A percentile compares a stretch with the other conserved stretches of the same genome.
Conservation (phyloP, 192 early-diverging fungal genomes). For the Umbelopsis isabellina region DNA sequence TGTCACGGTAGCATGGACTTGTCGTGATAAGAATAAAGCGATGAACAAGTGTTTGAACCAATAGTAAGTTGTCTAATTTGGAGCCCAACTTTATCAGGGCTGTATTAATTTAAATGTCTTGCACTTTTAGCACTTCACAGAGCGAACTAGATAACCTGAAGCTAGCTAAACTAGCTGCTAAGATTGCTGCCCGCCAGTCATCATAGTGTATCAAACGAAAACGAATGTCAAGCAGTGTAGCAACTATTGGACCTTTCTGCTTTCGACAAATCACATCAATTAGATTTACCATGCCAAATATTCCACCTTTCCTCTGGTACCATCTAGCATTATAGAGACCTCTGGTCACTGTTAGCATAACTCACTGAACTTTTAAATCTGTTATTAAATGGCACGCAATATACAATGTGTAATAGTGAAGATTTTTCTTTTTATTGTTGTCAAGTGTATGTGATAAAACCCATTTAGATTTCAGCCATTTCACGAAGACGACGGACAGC, state of each 20-base stretch:
- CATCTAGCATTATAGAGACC: too few relatives aligned
- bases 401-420: background rate
- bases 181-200: background rate
- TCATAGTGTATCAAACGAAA: too few relatives aligned
- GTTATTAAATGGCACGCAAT: too few relatives aligned
- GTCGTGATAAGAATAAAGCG: conserved; percentile 48
- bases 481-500: conserved; percentile 98
- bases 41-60: conserved; percentile 57
- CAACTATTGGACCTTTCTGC: too few relatives aligned
- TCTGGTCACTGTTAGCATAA: too few relatives aligned
- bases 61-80: conserved; percentile 29
- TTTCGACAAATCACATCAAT: too few relatives aligned
- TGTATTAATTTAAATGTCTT: conserved; percentile 5
- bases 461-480: conserved; percentile 82
- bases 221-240: too few relatives aligned
- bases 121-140: conserved; percentile 46
- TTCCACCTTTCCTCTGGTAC: too few relatives aligned
- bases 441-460: conserved; percentile 1
- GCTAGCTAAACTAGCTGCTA: conserved; percentile 38
- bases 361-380: too few relatives aligned
- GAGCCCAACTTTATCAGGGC: background rate
- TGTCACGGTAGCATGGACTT: conserved; percentile 53
- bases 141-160: conserved; percentile 57
- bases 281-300: too few relatives aligned
- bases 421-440: conserved; percentile 10